A percentile compares a stretch with the other conserved stretches of the same genome.
Conservation (phyloP, 352 stramenopile species). For the Phytophthora cryptogea region DNA sequence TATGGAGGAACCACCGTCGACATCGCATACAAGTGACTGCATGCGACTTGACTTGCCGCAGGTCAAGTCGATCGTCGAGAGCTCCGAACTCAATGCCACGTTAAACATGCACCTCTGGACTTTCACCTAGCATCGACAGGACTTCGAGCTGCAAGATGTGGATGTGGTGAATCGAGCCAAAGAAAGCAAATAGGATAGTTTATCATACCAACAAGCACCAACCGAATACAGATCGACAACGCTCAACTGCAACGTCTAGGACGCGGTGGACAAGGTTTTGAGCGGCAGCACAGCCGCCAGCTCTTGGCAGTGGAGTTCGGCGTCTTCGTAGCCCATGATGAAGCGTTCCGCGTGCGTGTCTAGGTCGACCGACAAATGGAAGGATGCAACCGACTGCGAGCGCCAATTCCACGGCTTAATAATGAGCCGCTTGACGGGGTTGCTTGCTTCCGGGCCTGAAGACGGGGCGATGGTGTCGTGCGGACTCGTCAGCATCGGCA, state of each 20-base stretch:
- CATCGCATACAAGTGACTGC: too few relatives aligned
- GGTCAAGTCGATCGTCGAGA: neutral
- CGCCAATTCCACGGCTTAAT: slow-evolving; percentile 73
- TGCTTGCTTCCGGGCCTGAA: neutral
- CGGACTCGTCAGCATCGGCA: slow-evolving; percentile 49
- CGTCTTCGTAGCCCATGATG: slow-evolving; percentile 66
- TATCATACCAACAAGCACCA: slow-evolving; percentile 6
- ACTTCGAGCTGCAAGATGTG: slow-evolving; percentile 6
- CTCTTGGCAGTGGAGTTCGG: slow-evolving; percentile 54
- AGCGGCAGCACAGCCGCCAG: slow-evolving; percentile 44
- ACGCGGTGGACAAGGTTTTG: slow-evolving; percentile 19
- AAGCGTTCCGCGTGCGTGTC: slow-evolving; percentile 57
- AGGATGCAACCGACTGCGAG: slow-evolving; percentile 49
- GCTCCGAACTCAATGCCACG: neutral
- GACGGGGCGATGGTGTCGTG: slow-evolving; percentile 52
- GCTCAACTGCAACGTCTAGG: slow-evolving; percentile 1
- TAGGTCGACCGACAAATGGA: slow-evolving; percentile 65
- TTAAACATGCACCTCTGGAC: slow-evolving; percentile 2
- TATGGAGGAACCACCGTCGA: too few relatives aligned
- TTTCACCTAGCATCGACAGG: slow-evolving; percentile 16
- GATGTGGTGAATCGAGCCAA: neutral
- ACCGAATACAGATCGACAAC: slow-evolving; percentile 1
- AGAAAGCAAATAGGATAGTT: slow-evolving; percentile 22
- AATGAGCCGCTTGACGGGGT: slow-evolving; percentile 42
- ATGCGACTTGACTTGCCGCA: neutral